These are phyloP conservation scores for Vitis riparia DNA, from an alignment of 164 flowering plant species.

Conservation along the genomic window DNA sequence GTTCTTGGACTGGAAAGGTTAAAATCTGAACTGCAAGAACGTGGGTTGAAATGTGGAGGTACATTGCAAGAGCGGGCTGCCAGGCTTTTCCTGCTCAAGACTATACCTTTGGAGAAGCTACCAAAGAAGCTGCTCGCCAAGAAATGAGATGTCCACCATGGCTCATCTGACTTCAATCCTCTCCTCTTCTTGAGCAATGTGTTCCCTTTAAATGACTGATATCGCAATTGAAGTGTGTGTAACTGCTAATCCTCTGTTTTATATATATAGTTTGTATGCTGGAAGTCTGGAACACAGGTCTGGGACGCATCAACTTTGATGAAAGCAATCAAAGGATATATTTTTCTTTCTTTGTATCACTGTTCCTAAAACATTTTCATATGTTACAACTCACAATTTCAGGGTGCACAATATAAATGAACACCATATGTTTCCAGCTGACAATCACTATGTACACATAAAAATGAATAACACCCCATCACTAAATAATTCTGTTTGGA, in stretches of 20 bases:
- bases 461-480: not conserved
- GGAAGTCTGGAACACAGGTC: no score
- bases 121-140: constrained; percentile 86
- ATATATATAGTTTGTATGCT: no score
- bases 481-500: not conserved
- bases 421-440: not conserved
- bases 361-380: no score
- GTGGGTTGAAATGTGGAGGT: constrained; percentile 89
- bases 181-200: not conserved
- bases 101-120: constrained; percentile 74
- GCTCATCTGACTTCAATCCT: constrained; percentile 3
- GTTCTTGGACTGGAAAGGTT: constrained; percentile 81
- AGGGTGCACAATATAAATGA: not conserved
- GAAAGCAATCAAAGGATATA: no score
- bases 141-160: constrained; percentile 33
- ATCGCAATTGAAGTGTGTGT: not conserved
- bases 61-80: constrained; percentile 90
- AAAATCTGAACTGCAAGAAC: constrained; percentile 71
- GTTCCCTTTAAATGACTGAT: not conserved
- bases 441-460: no score
- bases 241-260: no score
- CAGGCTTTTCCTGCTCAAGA: constrained; percentile 78
- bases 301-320: no score
- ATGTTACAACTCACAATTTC: no score
- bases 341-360: no score